phyloP scores from a whole-genome alignment of 805 yeast genomes.

The Teunomyces barrocoloradensis region DNA sequence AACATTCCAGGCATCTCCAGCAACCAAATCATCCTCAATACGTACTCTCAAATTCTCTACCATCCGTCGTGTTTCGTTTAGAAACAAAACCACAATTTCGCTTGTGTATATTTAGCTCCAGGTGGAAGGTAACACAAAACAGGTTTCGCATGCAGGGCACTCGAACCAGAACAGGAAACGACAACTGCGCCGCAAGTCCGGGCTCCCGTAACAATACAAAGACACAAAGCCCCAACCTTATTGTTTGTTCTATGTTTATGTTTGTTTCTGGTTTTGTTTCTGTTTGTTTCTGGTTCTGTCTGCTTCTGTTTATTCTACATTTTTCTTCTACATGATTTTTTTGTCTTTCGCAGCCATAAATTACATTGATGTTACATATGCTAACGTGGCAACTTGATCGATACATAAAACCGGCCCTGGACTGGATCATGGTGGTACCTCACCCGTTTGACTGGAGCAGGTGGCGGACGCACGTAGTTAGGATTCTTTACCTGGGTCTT shows the following conservation, averaged over 20 bases:
- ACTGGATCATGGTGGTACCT: conserved; percentile 23
- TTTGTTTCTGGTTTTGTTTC: too few species aligned
- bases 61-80: neutral
- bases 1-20: too few species aligned
- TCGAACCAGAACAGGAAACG: neutral
- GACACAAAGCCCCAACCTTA: too few species aligned
- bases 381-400: conserved; percentile 14
- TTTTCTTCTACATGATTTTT: too few species aligned
- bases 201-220: too few species aligned
- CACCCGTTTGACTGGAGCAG: conserved; percentile 22
- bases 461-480: conserved; percentile 30
- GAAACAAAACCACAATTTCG: neutral
- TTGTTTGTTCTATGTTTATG: too few species aligned
- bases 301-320: neutral
- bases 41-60: neutral
- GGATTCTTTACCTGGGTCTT: conserved; percentile 39
- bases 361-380: neutral
- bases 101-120: neutral
- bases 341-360: neutral
- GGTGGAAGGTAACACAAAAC: neutral
- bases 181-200: too few species aligned
- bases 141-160: neutral
- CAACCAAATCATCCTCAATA: neutral
- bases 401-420: conserved; percentile 24
- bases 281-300: neutral